Base-by-base conservation (phyloP, 768 basidiomycete genomes). In the Sporobolomyces phaffii region DNA sequence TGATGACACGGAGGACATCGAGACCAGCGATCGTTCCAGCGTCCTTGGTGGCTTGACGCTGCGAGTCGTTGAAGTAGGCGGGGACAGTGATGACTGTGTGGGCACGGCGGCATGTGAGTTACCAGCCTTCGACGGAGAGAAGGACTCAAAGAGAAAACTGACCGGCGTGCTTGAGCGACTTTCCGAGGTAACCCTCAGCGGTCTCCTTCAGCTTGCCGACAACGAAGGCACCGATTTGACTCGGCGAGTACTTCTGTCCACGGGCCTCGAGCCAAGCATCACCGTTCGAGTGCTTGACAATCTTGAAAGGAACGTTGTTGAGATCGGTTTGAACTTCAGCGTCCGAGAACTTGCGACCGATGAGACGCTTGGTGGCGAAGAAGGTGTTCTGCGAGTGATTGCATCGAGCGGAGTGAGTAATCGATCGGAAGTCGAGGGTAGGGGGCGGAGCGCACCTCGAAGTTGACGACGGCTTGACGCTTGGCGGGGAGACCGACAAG, bases 21-120 rank as follows among this genome's bases (percentile, higher is more conserved):
- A 98, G 85, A 76, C 96, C 96, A 24, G 96, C 93, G 73, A 98
- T 97, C 77, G 91, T 87, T 76, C 96, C 96, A 59, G 96, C 92
- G 68, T 97, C 87, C 81, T 97, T 96, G 47, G 96, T 99, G 6
- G 96, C 96, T 81, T 98, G 94, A 66, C 96, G 87, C 79, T 99
- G 96, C 24, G 96, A 93, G 77, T 99, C 96, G 78, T 99, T 99
- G 85, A 98, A 99, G 81, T 97, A 97, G 0, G 94, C 93, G 1
- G 94, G 96, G 34, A 97, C 94, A 18, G 93, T 97, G 75, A 98
- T 82, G 74, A 98, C 93, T 76, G 64, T 3, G 5, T n/a, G 5
- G n/a, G n/a, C n/a, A n/a, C n/a, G n/a, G n/a, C n/a, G n/a, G n/a
- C n/a, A n/a, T n/a, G n/a, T n/a, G n/a, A n/a, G n/a, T n/a, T n/a